Evolutionary conservation across 495 filamentous ascomycete genomes (phyloP).

Genomic region (Neurospora tetrasperma): DNA sequence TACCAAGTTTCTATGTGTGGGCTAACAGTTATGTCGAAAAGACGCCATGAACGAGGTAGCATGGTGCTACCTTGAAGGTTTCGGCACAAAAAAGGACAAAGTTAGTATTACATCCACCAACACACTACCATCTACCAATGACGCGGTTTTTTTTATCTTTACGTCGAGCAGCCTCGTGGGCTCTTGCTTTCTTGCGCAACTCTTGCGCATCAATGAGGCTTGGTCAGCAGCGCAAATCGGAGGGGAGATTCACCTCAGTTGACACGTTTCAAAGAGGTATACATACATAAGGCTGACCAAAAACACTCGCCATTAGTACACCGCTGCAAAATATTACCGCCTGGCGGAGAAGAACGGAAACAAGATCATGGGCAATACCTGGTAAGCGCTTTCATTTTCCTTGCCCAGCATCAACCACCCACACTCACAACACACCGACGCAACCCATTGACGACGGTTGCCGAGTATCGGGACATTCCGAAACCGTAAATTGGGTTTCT

Average conservation of each 20-base stretch:
- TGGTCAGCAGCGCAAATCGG: constrained; percentile 10
- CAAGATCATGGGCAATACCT: constrained; percentile 88
- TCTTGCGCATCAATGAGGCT: constrained; percentile 35
- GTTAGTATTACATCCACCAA: constrained; percentile 42
- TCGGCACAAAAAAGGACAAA: constrained; percentile 94
- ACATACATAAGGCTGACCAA: constrained; percentile 31
- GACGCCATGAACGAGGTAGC: constrained; percentile 97
- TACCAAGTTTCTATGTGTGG: background rate
- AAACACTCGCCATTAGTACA: constrained; percentile 46
- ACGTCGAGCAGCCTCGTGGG: background rate
- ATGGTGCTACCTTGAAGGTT: constrained; percentile 93
- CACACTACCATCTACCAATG: background rate
- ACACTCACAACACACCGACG: background rate
- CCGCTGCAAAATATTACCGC: constrained; percentile 86
- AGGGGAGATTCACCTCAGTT: constrained; percentile 9
- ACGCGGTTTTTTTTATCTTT: background rate
- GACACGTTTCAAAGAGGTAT: constrained; percentile 7
- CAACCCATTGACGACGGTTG: background rate
- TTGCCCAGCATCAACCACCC: background rate
- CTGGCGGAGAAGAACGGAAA: constrained; percentile 80
- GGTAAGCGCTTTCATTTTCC: constrained; percentile 49
- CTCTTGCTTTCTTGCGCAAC: background rate
- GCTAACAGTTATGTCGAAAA: constrained; percentile 12
- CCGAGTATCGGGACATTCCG: background rate
- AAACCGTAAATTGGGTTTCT: background rate